A percentile compares a stretch with the other conserved stretches of the same genome.
Conservation (phyloP, 2,329 filamentous ascomycete genomes). For the Ceratocystis papillata region DNA sequence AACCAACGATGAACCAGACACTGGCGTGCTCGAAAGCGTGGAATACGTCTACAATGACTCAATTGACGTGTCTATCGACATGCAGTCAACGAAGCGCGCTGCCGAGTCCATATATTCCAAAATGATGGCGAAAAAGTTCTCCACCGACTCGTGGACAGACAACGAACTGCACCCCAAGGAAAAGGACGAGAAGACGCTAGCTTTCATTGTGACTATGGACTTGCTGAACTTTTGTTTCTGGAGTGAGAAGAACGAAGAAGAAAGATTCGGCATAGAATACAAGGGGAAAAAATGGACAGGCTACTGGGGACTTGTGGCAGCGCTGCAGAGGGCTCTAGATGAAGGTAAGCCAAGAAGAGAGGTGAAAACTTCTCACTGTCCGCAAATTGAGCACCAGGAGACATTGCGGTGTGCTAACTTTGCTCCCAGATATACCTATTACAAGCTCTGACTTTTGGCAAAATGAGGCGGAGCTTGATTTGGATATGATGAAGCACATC, state of each 20-base stretch:
- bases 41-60: constrained; percentile 85
- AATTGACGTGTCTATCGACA: constrained; percentile 83
- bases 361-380: too few relatives aligned
- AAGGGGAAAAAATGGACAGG: constrained; percentile 75
- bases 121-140: constrained; percentile 78
- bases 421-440: constrained; percentile 63
- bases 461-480: constrained; percentile 61
- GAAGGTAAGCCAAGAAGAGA: constrained; percentile 45
- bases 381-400: background rate
- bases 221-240: constrained; percentile 95
- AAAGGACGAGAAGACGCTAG: constrained; percentile 67
- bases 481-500: constrained; percentile 61
- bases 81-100: constrained; percentile 69
- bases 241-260: constrained; percentile 59
- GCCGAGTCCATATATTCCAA: constrained; percentile 66
- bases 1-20: constrained; percentile 54
- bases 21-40: constrained; percentile 69
- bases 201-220: constrained; percentile 97
- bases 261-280: constrained; percentile 77
- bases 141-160: constrained; percentile 72
- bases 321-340: constrained; percentile 74
- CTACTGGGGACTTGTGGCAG: constrained; percentile 88
- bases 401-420: constrained; percentile 7
- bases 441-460: constrained; percentile 82
- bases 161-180: constrained; percentile 82